phyloP scores from a whole-genome alignment of 352 stramenopile species.

The Phytophthora cryptogea region DNA sequence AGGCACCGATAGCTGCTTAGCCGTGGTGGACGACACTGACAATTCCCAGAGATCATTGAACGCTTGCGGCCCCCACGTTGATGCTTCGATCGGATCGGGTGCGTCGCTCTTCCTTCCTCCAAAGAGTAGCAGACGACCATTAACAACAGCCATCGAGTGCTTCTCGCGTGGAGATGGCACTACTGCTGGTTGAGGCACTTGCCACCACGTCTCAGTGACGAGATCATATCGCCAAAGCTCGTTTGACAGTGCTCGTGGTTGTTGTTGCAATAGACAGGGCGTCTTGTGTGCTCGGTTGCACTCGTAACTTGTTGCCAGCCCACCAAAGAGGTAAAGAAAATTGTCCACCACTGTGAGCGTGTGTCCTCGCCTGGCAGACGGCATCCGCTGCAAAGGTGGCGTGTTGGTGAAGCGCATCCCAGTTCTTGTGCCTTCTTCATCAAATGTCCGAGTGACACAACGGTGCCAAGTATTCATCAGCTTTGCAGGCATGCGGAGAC shows the following conservation, averaged over 20 bases:
- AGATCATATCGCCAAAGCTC: slow-evolving; percentile 77
- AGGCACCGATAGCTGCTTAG: slow-evolving; percentile 29
- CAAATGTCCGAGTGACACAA: slow-evolving; percentile 35
- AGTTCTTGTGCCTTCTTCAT: slow-evolving; percentile 39
- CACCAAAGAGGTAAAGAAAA: slow-evolving; percentile 71
- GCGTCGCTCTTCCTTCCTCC: slow-evolving; percentile 44
- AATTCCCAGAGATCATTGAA: slow-evolving; percentile 74
- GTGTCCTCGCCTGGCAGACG: slow-evolving; percentile 67
- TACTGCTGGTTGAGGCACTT: slow-evolving; percentile 25
- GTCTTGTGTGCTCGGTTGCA: slow-evolving; percentile 55
- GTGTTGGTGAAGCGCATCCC: slow-evolving; percentile 38
- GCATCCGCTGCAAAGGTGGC: slow-evolving; percentile 36
- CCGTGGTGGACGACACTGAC: slow-evolving; percentile 49
- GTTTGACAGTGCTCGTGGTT: slow-evolving; percentile 46
- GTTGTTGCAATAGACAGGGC: slow-evolving; percentile 36
- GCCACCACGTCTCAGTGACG: slow-evolving; percentile 53
- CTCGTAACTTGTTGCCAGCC: slow-evolving; percentile 55
- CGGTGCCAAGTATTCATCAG: slow-evolving; percentile 54
- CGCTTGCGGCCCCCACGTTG: slow-evolving; percentile 32
- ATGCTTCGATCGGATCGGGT: slow-evolving; percentile 18
- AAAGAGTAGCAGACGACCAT: slow-evolving; percentile 59
- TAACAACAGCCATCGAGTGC: slow-evolving; percentile 57
- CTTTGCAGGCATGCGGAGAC: slow-evolving; percentile 37
- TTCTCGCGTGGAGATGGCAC: slow-evolving; percentile 54
- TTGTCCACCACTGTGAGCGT: slow-evolving; percentile 53